phyloP scores from a whole-genome alignment of 2,329 filamentous ascomycete species.

The Diaporthe nobilis region DNA sequence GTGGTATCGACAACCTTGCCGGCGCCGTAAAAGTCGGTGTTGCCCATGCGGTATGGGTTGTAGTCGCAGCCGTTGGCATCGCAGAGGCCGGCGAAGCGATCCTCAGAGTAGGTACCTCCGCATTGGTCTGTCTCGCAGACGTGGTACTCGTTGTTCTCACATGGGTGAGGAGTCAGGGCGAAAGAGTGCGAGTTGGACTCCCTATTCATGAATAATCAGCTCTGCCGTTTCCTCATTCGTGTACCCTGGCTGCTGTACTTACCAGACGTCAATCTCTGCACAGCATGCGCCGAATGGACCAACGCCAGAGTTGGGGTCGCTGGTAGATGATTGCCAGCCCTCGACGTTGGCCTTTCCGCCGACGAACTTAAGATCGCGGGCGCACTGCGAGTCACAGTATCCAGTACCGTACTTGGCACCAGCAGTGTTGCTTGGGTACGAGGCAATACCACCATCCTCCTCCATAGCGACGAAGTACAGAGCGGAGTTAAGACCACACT shows the following conservation, averaged over 20 bases:
- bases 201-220: slow-evolving; percentile 44
- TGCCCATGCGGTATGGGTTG: slow-evolving; percentile 75
- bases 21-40: slow-evolving; percentile 71
- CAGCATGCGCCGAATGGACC: slow-evolving; percentile 68
- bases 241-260: not conserved
- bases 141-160: slow-evolving; percentile 58
- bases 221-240: too few relatives aligned
- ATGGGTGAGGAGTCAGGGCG: slow-evolving; percentile 74
- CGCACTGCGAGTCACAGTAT: slow-evolving; percentile 57
- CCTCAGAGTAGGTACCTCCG: slow-evolving; percentile 62
- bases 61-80: slow-evolving; percentile 77
- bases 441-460: slow-evolving; percentile 54
- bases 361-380: slow-evolving; percentile 58
- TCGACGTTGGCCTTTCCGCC: slow-evolving; percentile 58
- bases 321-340: slow-evolving; percentile 62
- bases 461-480: slow-evolving; percentile 60
- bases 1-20: slow-evolving; percentile 70
- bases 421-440: slow-evolving; percentile 54
- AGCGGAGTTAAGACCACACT: slow-evolving; percentile 76
- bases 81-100: slow-evolving; percentile 71
- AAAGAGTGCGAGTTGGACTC: slow-evolving; percentile 73
- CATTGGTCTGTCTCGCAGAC: slow-evolving; percentile 60
- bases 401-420: slow-evolving; percentile 64
- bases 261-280: slow-evolving; percentile 65
- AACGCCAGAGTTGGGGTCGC: slow-evolving; percentile 66